phyloP scores from a whole-genome alignment of 23 red algal species.

The Gracilaria vermiculophylla region DNA sequence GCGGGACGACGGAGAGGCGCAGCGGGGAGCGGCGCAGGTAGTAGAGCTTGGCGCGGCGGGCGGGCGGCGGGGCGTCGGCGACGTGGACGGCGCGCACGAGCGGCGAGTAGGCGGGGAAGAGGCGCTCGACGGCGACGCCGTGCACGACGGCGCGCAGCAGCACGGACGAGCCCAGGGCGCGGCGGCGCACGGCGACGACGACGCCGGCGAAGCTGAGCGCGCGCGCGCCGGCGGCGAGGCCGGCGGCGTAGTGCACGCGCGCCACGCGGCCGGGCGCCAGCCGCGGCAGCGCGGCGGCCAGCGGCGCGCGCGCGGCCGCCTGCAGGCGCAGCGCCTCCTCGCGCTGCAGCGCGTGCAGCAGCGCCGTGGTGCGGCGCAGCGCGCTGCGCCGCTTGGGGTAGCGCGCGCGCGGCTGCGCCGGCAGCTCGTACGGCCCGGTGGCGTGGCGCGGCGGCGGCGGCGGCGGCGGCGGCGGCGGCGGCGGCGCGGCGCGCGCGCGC shows the following conservation, averaged over 20 bases:
- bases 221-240: background rate
- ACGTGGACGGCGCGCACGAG: constrained; percentile 76
- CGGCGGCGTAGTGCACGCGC: constrained; percentile 33
- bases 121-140: constrained; percentile 76
- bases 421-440: constrained; percentile 20
- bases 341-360: constrained; percentile 37
- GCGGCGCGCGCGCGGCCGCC: constrained; percentile 1
- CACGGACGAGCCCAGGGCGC: constrained; percentile 41
- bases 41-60: constrained; percentile 75
- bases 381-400: constrained; percentile 60
- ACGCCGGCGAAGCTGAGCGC: constrained; percentile 58
- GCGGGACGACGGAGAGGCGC: constrained; percentile 27
- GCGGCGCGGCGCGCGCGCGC: too few relatives aligned
- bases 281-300: background rate
- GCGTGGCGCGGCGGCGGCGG: background rate
- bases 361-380: constrained; percentile 31
- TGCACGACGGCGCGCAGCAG: constrained; percentile 77
- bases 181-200: constrained; percentile 25
- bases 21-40: constrained; percentile 68
- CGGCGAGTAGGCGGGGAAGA: constrained; percentile 59
- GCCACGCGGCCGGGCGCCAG: constrained; percentile 16
- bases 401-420: background rate
- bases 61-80: constrained; percentile 42
- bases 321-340: constrained; percentile 55
- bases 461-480: background rate